Evolutionary conservation across 805 yeast genomes (phyloP).

Genomic region (Kodamaea nitidulidarum): DNA sequence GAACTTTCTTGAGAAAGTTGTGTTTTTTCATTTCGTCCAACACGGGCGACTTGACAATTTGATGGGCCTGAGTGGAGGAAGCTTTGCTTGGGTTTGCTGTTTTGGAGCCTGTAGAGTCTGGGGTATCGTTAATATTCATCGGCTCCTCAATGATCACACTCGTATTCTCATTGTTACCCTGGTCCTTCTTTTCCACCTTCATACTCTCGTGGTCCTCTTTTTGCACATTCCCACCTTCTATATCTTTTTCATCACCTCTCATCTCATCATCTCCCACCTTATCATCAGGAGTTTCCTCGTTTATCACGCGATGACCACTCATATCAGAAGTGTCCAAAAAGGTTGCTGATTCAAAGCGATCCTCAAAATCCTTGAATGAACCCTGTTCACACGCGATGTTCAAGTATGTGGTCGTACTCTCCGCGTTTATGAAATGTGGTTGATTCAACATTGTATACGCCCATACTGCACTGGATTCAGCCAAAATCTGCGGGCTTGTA

Average conservation of each 20-base stretch:
- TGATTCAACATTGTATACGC: slow-evolving; percentile 43
- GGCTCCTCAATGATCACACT: no score
- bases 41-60: slow-evolving; percentile 4
- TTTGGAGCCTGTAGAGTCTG: neutral
- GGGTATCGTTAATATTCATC: neutral
- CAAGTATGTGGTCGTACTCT: slow-evolving; percentile 49
- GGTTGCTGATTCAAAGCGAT: slow-evolving; percentile 28
- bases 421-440: slow-evolving; percentile 41
- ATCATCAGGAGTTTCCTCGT: no score
- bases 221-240: no score
- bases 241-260: slow-evolving; percentile 1
- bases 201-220: slow-evolving; percentile 3
- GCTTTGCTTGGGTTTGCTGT: neutral
- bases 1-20: slow-evolving; percentile 13
- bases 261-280: slow-evolving; percentile 19
- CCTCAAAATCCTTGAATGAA: slow-evolving; percentile 28
- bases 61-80: neutral
- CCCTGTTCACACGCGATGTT: slow-evolving; percentile 42
- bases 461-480: slow-evolving; percentile 80
- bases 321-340: slow-evolving; percentile 25
- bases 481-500: slow-evolving; percentile 43
- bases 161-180: no score
- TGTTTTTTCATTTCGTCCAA: neutral
- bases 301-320: no score
- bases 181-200: neutral